Percentiles rank a stretch among this genome's conserved stretches.
Conservation (phyloP, 2,329 filamentous ascomycete genomes). For the Cyclaneusma minus region DNA sequence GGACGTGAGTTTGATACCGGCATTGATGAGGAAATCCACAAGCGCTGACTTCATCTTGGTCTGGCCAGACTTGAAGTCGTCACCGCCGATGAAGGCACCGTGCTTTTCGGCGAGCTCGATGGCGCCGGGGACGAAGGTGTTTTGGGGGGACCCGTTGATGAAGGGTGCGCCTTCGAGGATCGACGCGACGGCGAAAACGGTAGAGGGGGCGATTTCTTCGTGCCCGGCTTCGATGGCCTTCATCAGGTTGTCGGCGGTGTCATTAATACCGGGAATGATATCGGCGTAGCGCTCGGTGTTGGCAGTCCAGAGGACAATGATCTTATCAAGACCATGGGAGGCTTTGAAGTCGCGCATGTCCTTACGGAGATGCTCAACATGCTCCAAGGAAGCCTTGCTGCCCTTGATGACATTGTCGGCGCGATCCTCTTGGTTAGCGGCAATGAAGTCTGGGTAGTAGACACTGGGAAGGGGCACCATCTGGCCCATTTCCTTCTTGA, state of each 20-base stretch:
- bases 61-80: constrained; percentile 99
- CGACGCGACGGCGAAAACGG: constrained; percentile 86
- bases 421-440: constrained; percentile 92
- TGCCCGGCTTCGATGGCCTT: constrained; percentile 77
- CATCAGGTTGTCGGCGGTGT: constrained; percentile 88
- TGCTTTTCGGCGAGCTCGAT: constrained; percentile 80
- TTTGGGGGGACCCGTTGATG: constrained; percentile 98
- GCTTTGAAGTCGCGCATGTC: constrained; percentile 94
- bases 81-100: constrained; percentile 82
- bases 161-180: constrained; percentile 85
- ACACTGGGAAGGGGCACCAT: constrained; percentile 86
- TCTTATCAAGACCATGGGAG: constrained; percentile 73
- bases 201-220: constrained; percentile 85
- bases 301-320: constrained; percentile 96
- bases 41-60: constrained; percentile 99
- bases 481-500: constrained; percentile 82
- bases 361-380: constrained; percentile 83
- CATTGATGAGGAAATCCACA: constrained; percentile 96
- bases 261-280: constrained; percentile 76
- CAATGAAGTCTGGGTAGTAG: constrained; percentile 99
- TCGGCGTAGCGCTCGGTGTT: constrained; percentile 97
- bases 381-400: constrained; percentile 67
- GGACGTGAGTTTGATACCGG: constrained; percentile 95
- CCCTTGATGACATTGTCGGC: constrained; percentile 83
- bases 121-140: constrained; percentile 92